Percentiles rank a stretch among this genome's conserved stretches.
These are phyloP conservation scores for Suhomyces sp. DNA, from an alignment of 805 yeast species.

Conservation along the genomic window DNA sequence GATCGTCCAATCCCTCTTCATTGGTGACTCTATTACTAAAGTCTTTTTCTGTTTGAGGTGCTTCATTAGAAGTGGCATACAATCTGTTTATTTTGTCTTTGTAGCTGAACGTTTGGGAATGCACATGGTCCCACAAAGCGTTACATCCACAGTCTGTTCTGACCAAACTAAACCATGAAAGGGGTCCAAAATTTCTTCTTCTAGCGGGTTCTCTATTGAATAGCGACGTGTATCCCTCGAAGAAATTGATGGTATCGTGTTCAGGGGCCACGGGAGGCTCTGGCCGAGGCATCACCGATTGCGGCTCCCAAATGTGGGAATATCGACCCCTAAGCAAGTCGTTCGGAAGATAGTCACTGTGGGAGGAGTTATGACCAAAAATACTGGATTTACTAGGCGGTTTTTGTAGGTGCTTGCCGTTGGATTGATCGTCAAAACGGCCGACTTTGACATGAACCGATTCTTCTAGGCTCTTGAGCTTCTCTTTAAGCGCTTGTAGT, in stretches of 20 bases:
- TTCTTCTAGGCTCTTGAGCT: slow-evolving; percentile 18
- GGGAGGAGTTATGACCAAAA: no score
- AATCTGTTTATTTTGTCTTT: neutral
- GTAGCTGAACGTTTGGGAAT: neutral
- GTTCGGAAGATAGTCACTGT: neutral
- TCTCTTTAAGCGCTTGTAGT: slow-evolving; percentile 17
- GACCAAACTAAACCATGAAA: slow-evolving; percentile 47
- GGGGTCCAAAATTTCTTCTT: slow-evolving; percentile 49
- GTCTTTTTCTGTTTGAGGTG: slow-evolving; percentile 6
- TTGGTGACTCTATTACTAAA: slow-evolving; percentile 8
- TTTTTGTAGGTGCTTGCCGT: no score
- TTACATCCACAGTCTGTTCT: slow-evolving; percentile 20
- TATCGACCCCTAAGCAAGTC: neutral
- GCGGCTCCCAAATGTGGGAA: neutral
- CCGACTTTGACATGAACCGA: slow-evolving; percentile 9
- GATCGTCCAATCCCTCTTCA: slow-evolving; percentile 7
- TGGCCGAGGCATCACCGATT: slow-evolving; percentile 6
- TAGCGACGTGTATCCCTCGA: slow-evolving; percentile 39
- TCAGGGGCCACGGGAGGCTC: slow-evolving; percentile 9
- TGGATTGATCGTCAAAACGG: no score
- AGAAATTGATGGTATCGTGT: slow-evolving; percentile 35
- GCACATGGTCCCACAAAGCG: slow-evolving; percentile 17
- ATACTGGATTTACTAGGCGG: no score
- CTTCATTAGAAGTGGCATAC: neutral
- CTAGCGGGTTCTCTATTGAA: slow-evolving; percentile 35